A percentile compares a stretch with the other conserved stretches of the same genome.
Conservation (phyloP, 768 basidiomycete species). For the Boletus rufocinnamomeus region DNA sequence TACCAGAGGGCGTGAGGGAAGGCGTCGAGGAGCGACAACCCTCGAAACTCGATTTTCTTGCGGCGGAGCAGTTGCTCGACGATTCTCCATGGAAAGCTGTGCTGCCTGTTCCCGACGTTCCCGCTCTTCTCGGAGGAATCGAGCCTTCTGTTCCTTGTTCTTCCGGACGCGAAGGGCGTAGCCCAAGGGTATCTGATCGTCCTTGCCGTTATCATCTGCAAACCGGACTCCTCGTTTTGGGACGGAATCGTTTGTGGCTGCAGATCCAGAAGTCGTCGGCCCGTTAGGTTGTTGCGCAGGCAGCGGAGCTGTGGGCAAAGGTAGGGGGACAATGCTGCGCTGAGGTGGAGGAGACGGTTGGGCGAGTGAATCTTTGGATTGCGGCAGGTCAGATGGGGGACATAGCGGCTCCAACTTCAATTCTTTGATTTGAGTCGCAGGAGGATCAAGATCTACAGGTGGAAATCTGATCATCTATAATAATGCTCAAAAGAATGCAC, state of each 20-base stretch:
- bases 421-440: slow-evolving; percentile 13
- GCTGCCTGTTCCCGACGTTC: slow-evolving; percentile 48
- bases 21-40: slow-evolving; percentile 18
- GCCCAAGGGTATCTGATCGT: slow-evolving; percentile 67
- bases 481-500: slow-evolving; percentile 8
- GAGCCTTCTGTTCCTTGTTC: slow-evolving; percentile 71
- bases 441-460: slow-evolving; percentile 26
- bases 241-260: slow-evolving; percentile 12
- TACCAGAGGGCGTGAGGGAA: slow-evolving; percentile 18
- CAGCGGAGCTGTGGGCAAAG: background rate
- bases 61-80: slow-evolving; percentile 16
- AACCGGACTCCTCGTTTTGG: slow-evolving; percentile 61
- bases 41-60: slow-evolving; percentile 19
- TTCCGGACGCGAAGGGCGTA: slow-evolving; percentile 73
- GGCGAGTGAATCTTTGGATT: slow-evolving; percentile 2
- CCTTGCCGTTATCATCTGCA: slow-evolving; percentile 59
- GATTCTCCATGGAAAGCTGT: slow-evolving; percentile 34
- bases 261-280: slow-evolving; percentile 11
- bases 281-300: slow-evolving; percentile 3
- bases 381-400: slow-evolving; percentile 3
- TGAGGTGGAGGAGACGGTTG: slow-evolving; percentile 5
- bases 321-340: background rate
- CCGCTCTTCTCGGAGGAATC: slow-evolving; percentile 61
- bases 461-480: slow-evolving; percentile 15
- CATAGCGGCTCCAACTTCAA: slow-evolving; percentile 4